phyloP scores from a whole-genome alignment of 192 early-diverging fungal species.

The Allomyces arbusculus region DNA sequence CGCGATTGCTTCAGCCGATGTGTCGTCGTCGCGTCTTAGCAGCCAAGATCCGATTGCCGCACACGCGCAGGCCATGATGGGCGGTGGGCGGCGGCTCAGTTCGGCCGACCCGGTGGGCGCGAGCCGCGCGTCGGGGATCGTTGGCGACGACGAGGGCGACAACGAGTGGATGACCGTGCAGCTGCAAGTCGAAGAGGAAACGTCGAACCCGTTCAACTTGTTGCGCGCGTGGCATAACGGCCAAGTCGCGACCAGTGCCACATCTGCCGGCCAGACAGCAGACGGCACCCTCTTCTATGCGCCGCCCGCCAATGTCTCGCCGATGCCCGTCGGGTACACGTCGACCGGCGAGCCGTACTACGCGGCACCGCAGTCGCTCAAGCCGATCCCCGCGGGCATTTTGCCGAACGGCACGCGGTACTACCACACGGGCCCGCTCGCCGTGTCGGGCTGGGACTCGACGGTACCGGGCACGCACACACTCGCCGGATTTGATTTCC shows the following conservation, averaged over 20 bases:
- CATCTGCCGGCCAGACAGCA: too few relatives aligned
- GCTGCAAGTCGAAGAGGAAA: constrained; percentile 16
- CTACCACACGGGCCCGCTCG: background rate
- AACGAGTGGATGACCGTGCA: constrained; percentile 29
- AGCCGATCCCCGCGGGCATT: constrained; percentile 18
- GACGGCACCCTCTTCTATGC: background rate
- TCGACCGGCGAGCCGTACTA: constrained; percentile 30
- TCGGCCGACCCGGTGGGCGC: too few relatives aligned
- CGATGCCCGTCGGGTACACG: constrained; percentile 23
- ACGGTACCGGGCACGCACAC: background rate
- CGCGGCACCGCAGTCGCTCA: constrained; percentile 23
- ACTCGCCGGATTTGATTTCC: constrained; percentile 31
- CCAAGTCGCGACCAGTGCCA: too few relatives aligned
- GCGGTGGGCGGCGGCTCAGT: too few relatives aligned
- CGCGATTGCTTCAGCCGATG: too few relatives aligned
- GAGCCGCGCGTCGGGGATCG: too few relatives aligned
- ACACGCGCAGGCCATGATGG: too few relatives aligned
- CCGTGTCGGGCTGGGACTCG: background rate
- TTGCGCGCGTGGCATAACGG: too few relatives aligned
- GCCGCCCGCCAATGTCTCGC: constrained; percentile 2
- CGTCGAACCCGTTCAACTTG: background rate
- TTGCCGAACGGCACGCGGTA: background rate
- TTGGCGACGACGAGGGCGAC: background rate
- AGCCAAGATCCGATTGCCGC: too few relatives aligned
- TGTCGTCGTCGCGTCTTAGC: too few relatives aligned